Evolutionary conservation across 192 early-diverging fungal species (phyloP).

Genomic region (Chytriomyces hyalinus): DNA sequence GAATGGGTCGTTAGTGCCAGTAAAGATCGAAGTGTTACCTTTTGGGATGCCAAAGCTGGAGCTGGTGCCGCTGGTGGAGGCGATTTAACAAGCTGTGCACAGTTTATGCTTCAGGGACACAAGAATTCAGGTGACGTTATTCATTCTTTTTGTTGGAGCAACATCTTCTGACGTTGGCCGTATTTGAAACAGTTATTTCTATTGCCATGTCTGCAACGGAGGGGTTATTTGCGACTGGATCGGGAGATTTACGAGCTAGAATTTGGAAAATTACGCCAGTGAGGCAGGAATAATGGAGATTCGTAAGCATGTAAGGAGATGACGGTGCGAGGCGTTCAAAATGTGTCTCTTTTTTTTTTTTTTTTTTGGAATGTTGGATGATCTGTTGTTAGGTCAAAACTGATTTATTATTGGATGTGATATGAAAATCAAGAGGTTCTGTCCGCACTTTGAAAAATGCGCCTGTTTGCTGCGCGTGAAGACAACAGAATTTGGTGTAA

Average conservation of each 20-base stretch:
- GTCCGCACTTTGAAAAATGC: no score
- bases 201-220: slow-evolving; percentile 83
- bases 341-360: no score
- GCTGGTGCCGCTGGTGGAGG: slow-evolving; percentile 43
- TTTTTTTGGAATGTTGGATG: no score
- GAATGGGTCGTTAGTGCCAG: slow-evolving; percentile 91
- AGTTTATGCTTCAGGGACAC: slow-evolving; percentile 82
- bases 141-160: not conserved
- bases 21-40: slow-evolving; percentile 91
- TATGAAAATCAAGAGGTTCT: no score
- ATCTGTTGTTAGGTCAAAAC: no score
- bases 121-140: slow-evolving; percentile 85
- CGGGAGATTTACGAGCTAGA: slow-evolving; percentile 89
- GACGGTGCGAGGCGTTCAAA: no score
- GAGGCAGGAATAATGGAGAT: slow-evolving; percentile 4
- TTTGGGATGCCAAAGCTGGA: slow-evolving; percentile 86
- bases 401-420: no score
- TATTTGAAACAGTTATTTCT: slow-evolving; percentile 74
- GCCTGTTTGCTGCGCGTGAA: no score
- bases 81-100: slow-evolving; percentile 32
- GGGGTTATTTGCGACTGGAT: slow-evolving; percentile 93
- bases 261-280: slow-evolving; percentile 71
- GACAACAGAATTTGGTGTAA: no score
- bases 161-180: not conserved
- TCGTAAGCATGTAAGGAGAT: not conserved